Evolutionary conservation across 306 rosid species (phyloP).

Genomic region (Luffa aegyptiaca): DNA sequence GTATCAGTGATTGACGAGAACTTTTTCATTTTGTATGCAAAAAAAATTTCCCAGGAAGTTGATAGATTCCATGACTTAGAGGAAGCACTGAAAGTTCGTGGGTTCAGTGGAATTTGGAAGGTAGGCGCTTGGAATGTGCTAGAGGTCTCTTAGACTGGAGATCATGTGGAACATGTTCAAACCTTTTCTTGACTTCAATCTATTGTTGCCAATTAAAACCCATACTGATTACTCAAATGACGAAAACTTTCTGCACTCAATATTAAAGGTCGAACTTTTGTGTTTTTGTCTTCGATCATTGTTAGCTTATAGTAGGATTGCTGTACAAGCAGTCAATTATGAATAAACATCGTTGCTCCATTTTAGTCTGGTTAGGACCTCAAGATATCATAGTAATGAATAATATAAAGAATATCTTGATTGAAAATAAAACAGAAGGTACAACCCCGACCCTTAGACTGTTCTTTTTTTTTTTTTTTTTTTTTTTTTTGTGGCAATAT

Average conservation of each 20-base stretch:
- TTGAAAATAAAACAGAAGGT: background rate
- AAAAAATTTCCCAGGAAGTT: conserved; percentile 57
- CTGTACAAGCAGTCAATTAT: background rate
- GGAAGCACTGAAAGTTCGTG: conserved; percentile 57
- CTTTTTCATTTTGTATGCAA: background rate
- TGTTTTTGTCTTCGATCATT: background rate
- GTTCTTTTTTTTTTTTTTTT: too few relatives aligned
- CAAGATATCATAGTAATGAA: background rate
- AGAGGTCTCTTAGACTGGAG: background rate
- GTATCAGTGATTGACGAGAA: background rate
- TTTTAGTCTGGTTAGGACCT: background rate
- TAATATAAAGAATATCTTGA: background rate
- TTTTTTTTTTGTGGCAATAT: too few relatives aligned
- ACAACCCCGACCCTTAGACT: too few relatives aligned
- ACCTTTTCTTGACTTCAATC: background rate
- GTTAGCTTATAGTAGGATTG: background rate
- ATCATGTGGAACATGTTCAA: background rate
- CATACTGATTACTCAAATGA: background rate
- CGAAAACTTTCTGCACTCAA: background rate
- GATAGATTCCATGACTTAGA: conserved; percentile 68
- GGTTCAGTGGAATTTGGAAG: conserved; percentile 86
- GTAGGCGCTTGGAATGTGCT: conserved; percentile 34
- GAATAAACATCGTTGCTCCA: background rate
- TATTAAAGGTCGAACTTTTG: too few relatives aligned
- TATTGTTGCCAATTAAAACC: background rate